Evolutionary conservation across 371 early-diverging fungal species (phyloP), one percentile per base, ranked within the genome.

Genomic region (Batrachochytrium dendrobatidis): DNA sequence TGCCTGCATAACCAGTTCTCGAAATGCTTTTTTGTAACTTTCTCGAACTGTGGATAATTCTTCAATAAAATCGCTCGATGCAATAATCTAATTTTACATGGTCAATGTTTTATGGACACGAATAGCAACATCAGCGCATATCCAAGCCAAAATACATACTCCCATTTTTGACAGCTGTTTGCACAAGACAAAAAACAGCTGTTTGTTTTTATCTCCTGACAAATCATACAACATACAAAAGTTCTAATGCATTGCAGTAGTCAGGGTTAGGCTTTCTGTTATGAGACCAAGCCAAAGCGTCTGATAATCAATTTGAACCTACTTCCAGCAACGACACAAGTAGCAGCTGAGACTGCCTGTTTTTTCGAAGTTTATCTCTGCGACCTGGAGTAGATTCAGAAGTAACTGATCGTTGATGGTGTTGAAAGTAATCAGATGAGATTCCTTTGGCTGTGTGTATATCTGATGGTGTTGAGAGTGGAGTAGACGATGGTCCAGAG

Each of bases 161-260:
- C 76, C 76, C 76, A 73, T 73, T 12, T 46, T 34, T 25, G 65
- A 64, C 28, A 75, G 69, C 55, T 77, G 79, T 34, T 71, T 68
- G 34, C 81, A 80, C 39, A 88, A 82, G 29, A 87, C 73, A 58
- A 86, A 88, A 59, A 94, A 94, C n/a, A 92, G 76, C 56, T 81
- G 75, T 39, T 84, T 84, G 65, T 89, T 92, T 51, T 83, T 79
- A 61, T 89, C 84, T 0, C 90, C 90, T 25, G 83, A 80, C 59
- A 89, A 86, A 58, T 90, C 90, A 69, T 92, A 90, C 18, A 89
- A 67, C 45, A 82, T 71, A 67, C 91, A 90, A 74, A 91, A 94
- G 63, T 89, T 89, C 56, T 90, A 88, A 1, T 88, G 75, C 24
- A 89, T 67, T 12, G 88, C 80, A 0, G 86, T 88, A 25, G 89